Percentiles rank a stretch among this genome's conserved stretches.
Conservation (phyloP, 2,329 filamentous ascomycete species). For the Ascochyta lentis region DNA sequence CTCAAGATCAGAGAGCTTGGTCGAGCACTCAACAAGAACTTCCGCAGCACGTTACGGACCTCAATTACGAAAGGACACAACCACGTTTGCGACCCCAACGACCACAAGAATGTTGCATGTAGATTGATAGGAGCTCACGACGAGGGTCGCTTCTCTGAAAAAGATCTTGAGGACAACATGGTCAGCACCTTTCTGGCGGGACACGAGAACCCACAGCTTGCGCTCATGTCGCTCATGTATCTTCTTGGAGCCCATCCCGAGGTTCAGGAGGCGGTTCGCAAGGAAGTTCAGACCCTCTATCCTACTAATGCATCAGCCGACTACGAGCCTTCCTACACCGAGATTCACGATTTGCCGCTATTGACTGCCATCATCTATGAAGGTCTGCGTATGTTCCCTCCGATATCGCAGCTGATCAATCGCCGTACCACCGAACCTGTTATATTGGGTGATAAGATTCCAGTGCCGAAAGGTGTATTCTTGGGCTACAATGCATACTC, state of each 20-base stretch:
- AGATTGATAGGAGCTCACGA: slow-evolving; percentile 31
- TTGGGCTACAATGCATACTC: slow-evolving; percentile 40
- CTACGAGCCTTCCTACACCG: slow-evolving; percentile 27
- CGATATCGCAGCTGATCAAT: slow-evolving; percentile 59
- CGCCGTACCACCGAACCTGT: slow-evolving; percentile 45
- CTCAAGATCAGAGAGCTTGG: slow-evolving; percentile 30
- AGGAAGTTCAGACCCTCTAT: slow-evolving; percentile 27
- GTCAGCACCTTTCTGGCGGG: slow-evolving; percentile 37
- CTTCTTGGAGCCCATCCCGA: slow-evolving; percentile 30
- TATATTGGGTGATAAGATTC: slow-evolving; percentile 28
- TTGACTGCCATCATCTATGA: slow-evolving; percentile 57
- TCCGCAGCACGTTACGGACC: slow-evolving; percentile 28
- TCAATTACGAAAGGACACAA: slow-evolving; percentile 32
- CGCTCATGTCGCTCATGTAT: slow-evolving; percentile 35
- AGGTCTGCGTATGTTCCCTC: slow-evolving; percentile 57
- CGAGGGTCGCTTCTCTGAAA: slow-evolving; percentile 30
- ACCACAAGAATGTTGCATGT: slow-evolving; percentile 28
- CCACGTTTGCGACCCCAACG: slow-evolving; percentile 31
- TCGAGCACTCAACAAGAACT: slow-evolving; percentile 26
- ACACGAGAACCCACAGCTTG: slow-evolving; percentile 37
- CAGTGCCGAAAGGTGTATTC: slow-evolving; percentile 31
- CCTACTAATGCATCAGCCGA: slow-evolving; percentile 19
- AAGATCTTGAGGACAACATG: slow-evolving; percentile 37
- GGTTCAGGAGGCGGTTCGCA: slow-evolving; percentile 27
- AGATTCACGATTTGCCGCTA: slow-evolving; percentile 49